These are phyloP conservation scores for Malania oleifera DNA, from an alignment of 164 flowering plant species.

Conservation along the genomic window DNA sequence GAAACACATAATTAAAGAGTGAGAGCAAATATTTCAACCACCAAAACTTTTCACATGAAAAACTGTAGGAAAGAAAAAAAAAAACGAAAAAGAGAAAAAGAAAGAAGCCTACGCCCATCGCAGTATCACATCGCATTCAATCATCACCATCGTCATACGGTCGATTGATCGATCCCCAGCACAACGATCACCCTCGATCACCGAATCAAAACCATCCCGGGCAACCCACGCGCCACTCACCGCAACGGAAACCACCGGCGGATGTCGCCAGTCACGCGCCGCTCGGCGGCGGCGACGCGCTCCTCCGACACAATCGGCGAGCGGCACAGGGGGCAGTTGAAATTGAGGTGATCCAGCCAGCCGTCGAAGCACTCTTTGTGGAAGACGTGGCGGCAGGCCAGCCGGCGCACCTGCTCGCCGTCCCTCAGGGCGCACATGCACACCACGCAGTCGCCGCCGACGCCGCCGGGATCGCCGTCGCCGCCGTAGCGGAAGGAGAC, in stretches of 20 bases:
- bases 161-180: too few relatives aligned
- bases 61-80: too few relatives aligned
- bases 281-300: constrained; percentile 16
- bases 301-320: constrained; percentile 28
- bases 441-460: constrained; percentile 46
- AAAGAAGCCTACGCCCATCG: too few relatives aligned
- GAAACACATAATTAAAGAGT: too few relatives aligned
- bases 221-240: constrained; percentile 8
- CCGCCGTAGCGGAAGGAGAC: constrained; percentile 23
- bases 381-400: constrained; percentile 68
- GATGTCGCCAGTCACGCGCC: constrained; percentile 29
- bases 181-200: too few relatives aligned
- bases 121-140: too few relatives aligned
- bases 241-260: constrained; percentile 31
- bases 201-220: too few relatives aligned
- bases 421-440: constrained; percentile 45
- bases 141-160: too few relatives aligned
- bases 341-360: constrained; percentile 58
- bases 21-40: too few relatives aligned
- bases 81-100: too few relatives aligned
- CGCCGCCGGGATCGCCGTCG: constrained; percentile 7
- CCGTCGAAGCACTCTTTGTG: constrained; percentile 71
- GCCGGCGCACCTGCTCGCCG: constrained; percentile 56
- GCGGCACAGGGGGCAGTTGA: constrained; percentile 78
- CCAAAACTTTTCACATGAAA: too few relatives aligned